phyloP scores from a whole-genome alignment of 805 yeast species.

The Candida ipomoeae region DNA sequence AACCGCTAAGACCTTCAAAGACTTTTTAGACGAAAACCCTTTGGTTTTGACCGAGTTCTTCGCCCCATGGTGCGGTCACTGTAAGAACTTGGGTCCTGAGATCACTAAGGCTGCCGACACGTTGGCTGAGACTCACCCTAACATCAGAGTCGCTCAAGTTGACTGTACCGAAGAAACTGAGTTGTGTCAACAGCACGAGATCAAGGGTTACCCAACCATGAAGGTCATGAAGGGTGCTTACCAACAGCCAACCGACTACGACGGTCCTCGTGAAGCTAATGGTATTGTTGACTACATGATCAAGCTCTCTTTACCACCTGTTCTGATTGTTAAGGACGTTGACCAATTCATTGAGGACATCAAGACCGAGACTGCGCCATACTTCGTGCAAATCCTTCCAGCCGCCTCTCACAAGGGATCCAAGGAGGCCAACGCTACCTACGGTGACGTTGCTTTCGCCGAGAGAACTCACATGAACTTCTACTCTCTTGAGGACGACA shows the following conservation, averaged over 20 bases:
- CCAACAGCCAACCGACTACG: conserved; percentile 54
- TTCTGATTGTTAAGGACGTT: conserved; percentile 38
- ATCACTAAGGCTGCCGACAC: conserved; percentile 66
- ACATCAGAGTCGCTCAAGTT: conserved; percentile 73
- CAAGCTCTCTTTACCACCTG: conserved; percentile 76
- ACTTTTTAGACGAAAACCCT: conserved; percentile 66
- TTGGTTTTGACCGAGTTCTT: conserved; percentile 82
- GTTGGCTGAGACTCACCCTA: conserved; percentile 47
- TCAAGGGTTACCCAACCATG: conserved; percentile 82
- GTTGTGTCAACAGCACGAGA: conserved; percentile 61
- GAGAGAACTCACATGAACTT: conserved; percentile 65
- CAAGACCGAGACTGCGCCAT: conserved; percentile 45
- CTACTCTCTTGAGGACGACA: conserved; percentile 45
- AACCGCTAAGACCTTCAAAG: conserved; percentile 58
- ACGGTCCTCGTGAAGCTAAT: conserved; percentile 79
- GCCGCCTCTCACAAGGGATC: conserved; percentile 24
- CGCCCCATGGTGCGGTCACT: conserved; percentile 98
- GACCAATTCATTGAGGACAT: conserved; percentile 50
- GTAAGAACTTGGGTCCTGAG: conserved; percentile 84
- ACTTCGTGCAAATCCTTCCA: conserved; percentile 51
- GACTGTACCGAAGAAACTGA: conserved; percentile 79
- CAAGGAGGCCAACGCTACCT: conserved; percentile 47
- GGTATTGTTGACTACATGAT: conserved; percentile 76
- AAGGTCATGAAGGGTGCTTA: conserved; percentile 61
- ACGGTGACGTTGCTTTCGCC: conserved; percentile 54